Evolutionary conservation across 2,329 filamentous ascomycete genomes (phyloP).

Genomic region (Diaporthe citriasiana): DNA sequence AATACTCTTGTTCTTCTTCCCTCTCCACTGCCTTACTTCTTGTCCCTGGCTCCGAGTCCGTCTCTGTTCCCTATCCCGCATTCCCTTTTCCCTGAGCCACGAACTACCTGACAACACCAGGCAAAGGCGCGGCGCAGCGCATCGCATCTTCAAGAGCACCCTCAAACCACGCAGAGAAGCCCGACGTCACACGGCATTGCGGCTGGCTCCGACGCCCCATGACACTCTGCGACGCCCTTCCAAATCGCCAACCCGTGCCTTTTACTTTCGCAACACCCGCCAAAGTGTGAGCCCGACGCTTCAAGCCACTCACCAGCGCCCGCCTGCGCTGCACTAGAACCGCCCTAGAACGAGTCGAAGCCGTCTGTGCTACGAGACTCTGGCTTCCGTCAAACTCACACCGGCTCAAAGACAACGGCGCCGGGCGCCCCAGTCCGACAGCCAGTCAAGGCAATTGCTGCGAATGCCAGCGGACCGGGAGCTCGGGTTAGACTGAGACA

Average conservation of each 20-base stretch:
- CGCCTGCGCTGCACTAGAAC: conserved; percentile 15
- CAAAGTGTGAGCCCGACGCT: conserved; percentile 1
- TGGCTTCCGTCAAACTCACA: neutral
- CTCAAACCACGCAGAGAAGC: neutral
- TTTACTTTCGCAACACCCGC: conserved; percentile 23
- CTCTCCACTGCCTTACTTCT: neutral
- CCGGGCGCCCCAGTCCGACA: neutral
- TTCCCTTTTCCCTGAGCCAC: neutral
- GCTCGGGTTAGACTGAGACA: conserved; percentile 25
- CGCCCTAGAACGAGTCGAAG: conserved; percentile 23
- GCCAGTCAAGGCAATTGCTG: conserved; percentile 1
- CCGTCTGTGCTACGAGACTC: neutral
- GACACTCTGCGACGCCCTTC: conserved; percentile 22
- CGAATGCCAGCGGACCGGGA: neutral
- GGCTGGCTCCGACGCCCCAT: conserved; percentile 16
- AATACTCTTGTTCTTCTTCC: conserved; percentile 14
- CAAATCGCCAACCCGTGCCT: conserved; percentile 12
- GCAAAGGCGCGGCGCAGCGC: neutral
- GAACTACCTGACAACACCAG: neutral
- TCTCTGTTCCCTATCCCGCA: neutral
- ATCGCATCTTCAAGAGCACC: neutral
- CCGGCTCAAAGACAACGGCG: conserved; percentile 2
- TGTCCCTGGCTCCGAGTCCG: neutral
- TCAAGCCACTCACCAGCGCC: neutral
- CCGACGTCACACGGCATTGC: conserved; percentile 6